Percentiles rank a stretch among this genome's conserved stretches.
These are phyloP conservation scores for Penicillium sp. DNA, from an alignment of 2,329 filamentous ascomycete species.

Conservation along the genomic window DNA sequence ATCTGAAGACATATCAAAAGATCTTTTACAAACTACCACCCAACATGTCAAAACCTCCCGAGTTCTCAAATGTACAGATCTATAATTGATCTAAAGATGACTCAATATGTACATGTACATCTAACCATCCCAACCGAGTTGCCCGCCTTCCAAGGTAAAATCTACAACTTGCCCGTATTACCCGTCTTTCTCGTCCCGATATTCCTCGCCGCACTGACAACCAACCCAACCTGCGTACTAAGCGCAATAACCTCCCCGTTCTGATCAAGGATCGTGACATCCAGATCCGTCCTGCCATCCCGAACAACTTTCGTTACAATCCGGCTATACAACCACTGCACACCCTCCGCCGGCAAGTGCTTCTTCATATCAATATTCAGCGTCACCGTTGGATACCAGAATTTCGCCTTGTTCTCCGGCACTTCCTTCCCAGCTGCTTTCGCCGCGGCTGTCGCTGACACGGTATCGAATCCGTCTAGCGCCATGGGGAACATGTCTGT, in stretches of 20 bases:
- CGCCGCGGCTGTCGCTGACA: slow-evolving; percentile 32
- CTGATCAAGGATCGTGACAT: slow-evolving; percentile 66
- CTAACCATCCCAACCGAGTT: not conserved
- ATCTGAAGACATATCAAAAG: too few species aligned
- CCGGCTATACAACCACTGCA: slow-evolving; percentile 69
- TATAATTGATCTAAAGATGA: slow-evolving; percentile 7
- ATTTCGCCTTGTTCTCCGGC: slow-evolving; percentile 39
- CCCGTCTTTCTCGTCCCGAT: slow-evolving; percentile 46
- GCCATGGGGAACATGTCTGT: slow-evolving; percentile 68
- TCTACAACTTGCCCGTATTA: slow-evolving; percentile 30
- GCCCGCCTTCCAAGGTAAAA: not conserved
- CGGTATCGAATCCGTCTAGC: slow-evolving; percentile 51
- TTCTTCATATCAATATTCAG: slow-evolving; percentile 78
- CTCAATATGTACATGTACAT: not conserved
- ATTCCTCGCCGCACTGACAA: slow-evolving; percentile 64
- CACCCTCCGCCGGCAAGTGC: slow-evolving; percentile 63
- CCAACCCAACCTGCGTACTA: slow-evolving; percentile 66
- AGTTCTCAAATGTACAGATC: not conserved
- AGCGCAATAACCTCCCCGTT: slow-evolving; percentile 64
- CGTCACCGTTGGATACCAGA: slow-evolving; percentile 75
- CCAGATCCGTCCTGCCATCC: slow-evolving; percentile 72
- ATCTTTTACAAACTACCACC: too few species aligned
- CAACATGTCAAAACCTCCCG: too few species aligned
- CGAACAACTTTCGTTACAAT: slow-evolving; percentile 64
- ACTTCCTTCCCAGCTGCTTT: slow-evolving; percentile 22